Evolutionary conservation across 1,284 basidiomycete genomes (phyloP).

Genomic region (Bjerkandera adusta): DNA sequence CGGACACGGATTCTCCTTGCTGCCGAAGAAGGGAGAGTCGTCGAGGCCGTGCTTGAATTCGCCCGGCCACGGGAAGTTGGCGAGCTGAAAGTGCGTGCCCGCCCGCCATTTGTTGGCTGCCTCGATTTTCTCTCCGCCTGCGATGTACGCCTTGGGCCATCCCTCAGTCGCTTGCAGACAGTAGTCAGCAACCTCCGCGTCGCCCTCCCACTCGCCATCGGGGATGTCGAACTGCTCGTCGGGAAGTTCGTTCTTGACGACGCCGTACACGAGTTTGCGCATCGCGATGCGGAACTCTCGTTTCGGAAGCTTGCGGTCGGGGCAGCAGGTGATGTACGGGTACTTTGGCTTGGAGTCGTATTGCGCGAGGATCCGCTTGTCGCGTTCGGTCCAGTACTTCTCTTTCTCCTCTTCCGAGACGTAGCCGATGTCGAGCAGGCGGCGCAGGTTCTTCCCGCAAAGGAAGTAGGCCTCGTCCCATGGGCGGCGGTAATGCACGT

Average conservation of each 20-base stretch:
- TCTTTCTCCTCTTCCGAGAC: constrained; percentile 40
- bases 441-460: constrained; percentile 42
- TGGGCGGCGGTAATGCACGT: constrained; percentile 26
- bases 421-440: constrained; percentile 48
- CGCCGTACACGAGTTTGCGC: constrained; percentile 10
- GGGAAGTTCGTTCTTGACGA: constrained; percentile 14
- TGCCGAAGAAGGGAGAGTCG: no score
- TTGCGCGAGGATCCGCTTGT: constrained; percentile 38
- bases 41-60: no score
- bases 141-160: no score
- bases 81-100: no score
- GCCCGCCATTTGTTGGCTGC: no score
- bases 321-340: constrained; percentile 20
- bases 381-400: constrained; percentile 37
- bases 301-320: no score
- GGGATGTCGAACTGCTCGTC: constrained; percentile 23
- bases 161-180: no score
- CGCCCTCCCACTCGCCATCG: constrained; percentile 25
- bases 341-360: constrained; percentile 33
- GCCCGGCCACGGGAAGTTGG: no score
- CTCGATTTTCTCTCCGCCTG: no score
- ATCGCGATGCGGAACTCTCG: constrained; percentile 21
- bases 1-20: no score
- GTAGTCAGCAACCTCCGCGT: no score
- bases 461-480: constrained; percentile 28